A percentile compares a stretch with the other conserved stretches of the same genome.
Evolutionary conservation across 306 rosid species (phyloP).

Genomic region (Delonix regia): DNA sequence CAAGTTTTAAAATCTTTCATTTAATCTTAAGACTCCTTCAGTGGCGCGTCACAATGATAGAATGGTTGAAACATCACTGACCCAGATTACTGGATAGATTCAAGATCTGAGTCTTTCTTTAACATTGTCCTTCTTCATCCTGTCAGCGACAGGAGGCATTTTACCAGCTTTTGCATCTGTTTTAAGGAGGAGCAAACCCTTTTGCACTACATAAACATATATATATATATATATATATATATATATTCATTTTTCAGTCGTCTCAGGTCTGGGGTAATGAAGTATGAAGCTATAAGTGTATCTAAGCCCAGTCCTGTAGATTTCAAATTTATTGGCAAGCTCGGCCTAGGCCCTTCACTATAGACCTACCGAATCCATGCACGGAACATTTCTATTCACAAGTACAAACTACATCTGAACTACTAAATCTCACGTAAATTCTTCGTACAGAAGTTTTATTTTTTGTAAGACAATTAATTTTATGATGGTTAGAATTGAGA

Average conservation of each 20-base stretch:
- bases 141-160: constrained; percentile 42
- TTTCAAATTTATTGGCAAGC: too few relatives aligned
- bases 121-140: constrained; percentile 74
- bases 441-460: too few relatives aligned
- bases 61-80: constrained; percentile 55
- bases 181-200: neutral
- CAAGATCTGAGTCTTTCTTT: constrained; percentile 40
- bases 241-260: too few relatives aligned
- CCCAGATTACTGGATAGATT: constrained; percentile 59
- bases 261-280: constrained; percentile 36
- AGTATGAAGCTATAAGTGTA: constrained; percentile 72
- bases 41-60: constrained; percentile 18
- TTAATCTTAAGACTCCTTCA: constrained; percentile 13
- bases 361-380: too few relatives aligned
- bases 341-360: too few relatives aligned
- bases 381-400: too few relatives aligned
- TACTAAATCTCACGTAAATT: neutral
- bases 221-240: too few relatives aligned
- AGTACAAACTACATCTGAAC: too few relatives aligned
- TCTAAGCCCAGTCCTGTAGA: constrained; percentile 39
- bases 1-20: too few relatives aligned
- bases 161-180: constrained; percentile 72
- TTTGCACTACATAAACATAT: too few relatives aligned
- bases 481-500: too few relatives aligned
- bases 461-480: too few relatives aligned